These are phyloP conservation scores for Pyracantha coccinea DNA, from an alignment of 331 rosid genomes.

Conservation along the genomic window DNA sequence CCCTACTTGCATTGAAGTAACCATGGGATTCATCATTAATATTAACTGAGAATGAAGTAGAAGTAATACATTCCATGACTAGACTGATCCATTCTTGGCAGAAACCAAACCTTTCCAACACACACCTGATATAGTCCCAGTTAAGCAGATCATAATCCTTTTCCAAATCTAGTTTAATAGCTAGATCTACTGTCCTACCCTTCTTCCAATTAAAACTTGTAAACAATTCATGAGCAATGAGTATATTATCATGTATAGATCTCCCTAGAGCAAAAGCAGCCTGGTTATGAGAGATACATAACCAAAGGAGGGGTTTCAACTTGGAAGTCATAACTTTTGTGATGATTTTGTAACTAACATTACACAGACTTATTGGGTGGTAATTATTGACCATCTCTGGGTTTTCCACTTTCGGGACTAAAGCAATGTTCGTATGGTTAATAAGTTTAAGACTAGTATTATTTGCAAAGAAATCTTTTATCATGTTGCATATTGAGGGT, in stretches of 20 bases:
- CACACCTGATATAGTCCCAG: neutral
- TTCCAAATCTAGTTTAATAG: neutral
- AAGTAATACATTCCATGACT: neutral
- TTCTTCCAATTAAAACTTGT: neutral
- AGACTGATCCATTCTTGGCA: neutral
- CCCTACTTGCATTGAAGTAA: neutral
- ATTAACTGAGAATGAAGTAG: neutral
- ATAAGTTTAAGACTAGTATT: neutral
- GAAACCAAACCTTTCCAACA: neutral
- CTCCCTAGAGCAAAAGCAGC: no score
- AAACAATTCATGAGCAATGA: neutral
- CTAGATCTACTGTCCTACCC: neutral
- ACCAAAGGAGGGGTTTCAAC: neutral
- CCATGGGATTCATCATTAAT: neutral
- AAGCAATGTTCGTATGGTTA: neutral
- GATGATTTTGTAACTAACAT: neutral
- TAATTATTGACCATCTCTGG: no score
- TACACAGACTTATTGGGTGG: neutral
- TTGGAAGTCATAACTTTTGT: neutral
- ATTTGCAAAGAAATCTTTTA: neutral
- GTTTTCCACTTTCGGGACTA: neutral
- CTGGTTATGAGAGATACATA: neutral
- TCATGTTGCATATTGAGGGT: neutral
- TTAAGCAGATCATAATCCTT: neutral
- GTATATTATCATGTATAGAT: neutral